These are phyloP conservation scores for Entonaema liquescens DNA, from an alignment of 495 filamentous ascomycete genomes.

Conservation along the genomic window DNA sequence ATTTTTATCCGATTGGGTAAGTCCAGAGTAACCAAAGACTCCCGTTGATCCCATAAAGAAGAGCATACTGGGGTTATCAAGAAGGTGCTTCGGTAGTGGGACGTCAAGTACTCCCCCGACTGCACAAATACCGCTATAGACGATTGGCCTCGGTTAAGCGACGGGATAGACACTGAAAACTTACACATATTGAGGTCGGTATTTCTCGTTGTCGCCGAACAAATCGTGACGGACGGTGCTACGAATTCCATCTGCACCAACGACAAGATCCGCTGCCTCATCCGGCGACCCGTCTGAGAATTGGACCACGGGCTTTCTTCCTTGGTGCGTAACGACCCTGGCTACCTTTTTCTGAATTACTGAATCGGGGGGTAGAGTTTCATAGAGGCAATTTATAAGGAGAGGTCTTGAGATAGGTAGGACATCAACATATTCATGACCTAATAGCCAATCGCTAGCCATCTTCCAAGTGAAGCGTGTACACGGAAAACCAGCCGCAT, in stretches of 20 bases:
- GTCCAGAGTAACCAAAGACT: constrained; percentile 64
- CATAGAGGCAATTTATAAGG: constrained; percentile 25
- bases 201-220: constrained; percentile 48
- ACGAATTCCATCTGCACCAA: constrained; percentile 69
- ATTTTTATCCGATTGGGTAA: constrained; percentile 16
- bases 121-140: constrained; percentile 56
- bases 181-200: constrained; percentile 46
- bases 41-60: constrained; percentile 63
- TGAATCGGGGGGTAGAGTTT: constrained; percentile 10
- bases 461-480: constrained; percentile 23
- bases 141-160: background rate
- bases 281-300: constrained; percentile 51
- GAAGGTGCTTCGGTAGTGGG: constrained; percentile 38
- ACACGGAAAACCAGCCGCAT: constrained; percentile 23
- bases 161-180: background rate
- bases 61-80: constrained; percentile 54
- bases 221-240: constrained; percentile 59
- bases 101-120: constrained; percentile 63
- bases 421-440: constrained; percentile 20
- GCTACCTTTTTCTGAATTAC: constrained; percentile 23
- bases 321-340: constrained; percentile 14
- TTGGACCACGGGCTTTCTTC: constrained; percentile 35
- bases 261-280: constrained; percentile 60
- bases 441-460: constrained; percentile 21
- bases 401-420: constrained; percentile 19